Base-by-base conservation (phyloP, 2,329 filamentous ascomycete species). In the Pyrenophora graminea region DNA sequence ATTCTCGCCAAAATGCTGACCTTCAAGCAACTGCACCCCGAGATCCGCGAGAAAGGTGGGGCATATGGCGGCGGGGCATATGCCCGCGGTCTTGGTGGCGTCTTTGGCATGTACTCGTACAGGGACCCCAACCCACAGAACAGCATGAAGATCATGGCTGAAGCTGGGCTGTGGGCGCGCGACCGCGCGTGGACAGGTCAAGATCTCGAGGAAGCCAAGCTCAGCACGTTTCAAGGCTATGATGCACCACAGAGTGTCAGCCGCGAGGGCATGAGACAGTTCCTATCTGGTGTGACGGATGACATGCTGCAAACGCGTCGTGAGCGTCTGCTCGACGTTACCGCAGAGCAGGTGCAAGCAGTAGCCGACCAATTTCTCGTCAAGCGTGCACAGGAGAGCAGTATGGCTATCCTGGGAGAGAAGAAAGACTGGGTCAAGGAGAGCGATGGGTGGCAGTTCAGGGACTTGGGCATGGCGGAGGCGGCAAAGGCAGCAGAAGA, bases 101-200 rank as follows among this genome's bases (percentile, higher is more conserved):
- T 96, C 1, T 97, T 99, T 63, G 91, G 91, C 13, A 95, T 97
- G 77, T 97, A 96, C 77, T 93, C 90, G 38, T 99, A 99, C 80
- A 89, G 94, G 44, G 94, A 99, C 70, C 94, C 94, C 2, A 97
- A 97, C 70, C 93, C 94, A 0, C 80, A 87, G 56, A 97, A 96
- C 74, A 93, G 91, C 0, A 78, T 97, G 59, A 84, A 83, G 48
- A 89, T 97, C 53, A 96, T 97, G 85, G 80, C 82, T 27, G 87
- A 88, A 49, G 89, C 91, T 1, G 94, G 93, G 1, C 78, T 82
- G 19, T 97, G 91, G 85, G 94, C 92, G 0, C 81, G 85, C 9
- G 87, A 96, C 61, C 88, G 88, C 64, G 74, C 85, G 49, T 97
- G 91, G 91, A 86, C 85, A 1, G 85, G 88, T 19, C 85, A 87